phyloP scores from a whole-genome alignment of 768 basidiomycete genomes.

The Chalciporus pseudorubinellus region DNA sequence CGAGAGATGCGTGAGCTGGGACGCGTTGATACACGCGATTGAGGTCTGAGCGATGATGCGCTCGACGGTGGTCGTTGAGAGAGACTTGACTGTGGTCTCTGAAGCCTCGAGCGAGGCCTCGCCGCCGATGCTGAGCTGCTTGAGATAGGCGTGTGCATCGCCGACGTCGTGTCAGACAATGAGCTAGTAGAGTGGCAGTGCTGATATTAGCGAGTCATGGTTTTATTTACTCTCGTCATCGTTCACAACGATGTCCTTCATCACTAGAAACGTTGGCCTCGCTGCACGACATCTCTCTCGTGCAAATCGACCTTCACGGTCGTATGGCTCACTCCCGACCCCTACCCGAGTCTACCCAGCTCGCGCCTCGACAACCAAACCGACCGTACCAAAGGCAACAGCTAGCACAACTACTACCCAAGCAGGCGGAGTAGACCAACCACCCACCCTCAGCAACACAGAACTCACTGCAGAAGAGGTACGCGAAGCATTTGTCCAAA shows the following conservation, averaged over 20 bases:
- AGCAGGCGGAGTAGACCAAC: slow-evolving; percentile 11
- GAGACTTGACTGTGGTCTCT: slow-evolving; percentile 36
- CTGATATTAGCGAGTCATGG: background rate
- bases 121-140: background rate
- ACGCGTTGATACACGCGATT: slow-evolving; percentile 33
- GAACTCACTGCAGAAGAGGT: slow-evolving; percentile 13
- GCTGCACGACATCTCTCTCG: slow-evolving; percentile 8
- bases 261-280: slow-evolving; percentile 12
- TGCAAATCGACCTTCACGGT: background rate
- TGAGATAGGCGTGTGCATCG: slow-evolving; percentile 25
- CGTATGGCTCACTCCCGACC: slow-evolving; percentile 12
- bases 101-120: slow-evolving; percentile 24
- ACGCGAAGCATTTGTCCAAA: slow-evolving; percentile 13
- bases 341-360: slow-evolving; percentile 26
- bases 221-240: background rate
- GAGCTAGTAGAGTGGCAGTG: slow-evolving; percentile 10
- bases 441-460: slow-evolving; percentile 20
- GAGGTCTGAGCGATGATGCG: slow-evolving; percentile 37
- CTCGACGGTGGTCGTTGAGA: slow-evolving; percentile 43
- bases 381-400: slow-evolving; percentile 26
- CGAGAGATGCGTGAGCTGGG: slow-evolving; percentile 48
- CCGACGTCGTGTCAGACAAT: background rate
- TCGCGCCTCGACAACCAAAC: slow-evolving; percentile 20
- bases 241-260: slow-evolving; percentile 10
- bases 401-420: slow-evolving; percentile 32